Base-by-base conservation (phyloP, 495 filamentous ascomycete genomes). In the Penicillium nucicola region DNA sequence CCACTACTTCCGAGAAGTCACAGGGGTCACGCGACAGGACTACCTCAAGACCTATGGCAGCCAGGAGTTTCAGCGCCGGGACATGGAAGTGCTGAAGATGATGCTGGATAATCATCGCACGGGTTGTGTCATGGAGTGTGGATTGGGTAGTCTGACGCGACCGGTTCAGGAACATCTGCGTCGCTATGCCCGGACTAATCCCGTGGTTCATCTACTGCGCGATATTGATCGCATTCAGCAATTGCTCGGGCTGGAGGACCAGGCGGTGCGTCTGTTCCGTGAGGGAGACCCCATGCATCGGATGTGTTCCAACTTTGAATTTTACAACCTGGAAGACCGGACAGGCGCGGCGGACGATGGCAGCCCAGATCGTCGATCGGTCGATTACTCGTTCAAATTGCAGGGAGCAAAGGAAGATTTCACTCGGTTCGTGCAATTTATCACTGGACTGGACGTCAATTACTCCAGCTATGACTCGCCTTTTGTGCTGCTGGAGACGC, bases 361-460 rank as follows among this genome's bases (percentile, higher is more conserved):
- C 23, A 62, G 53, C n/a, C 64, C 61, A 12, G 80, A 64, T 66
- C 79, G 56, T 56, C 68, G 53, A 14, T 77, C 74, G 4, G 67
- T 72, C 3, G 78, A 78, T 5, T 78, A 81, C 14, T 86, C 85
- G 32, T 82, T 88, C 44, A 88, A 82, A 39, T 67, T 93, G 15
- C 86, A 90, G 49, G 72, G 82, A 37, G 86, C 80, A 17, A 88
- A 89, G 55, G 80, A 87, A 52, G 85, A 89, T 50, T 88, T 92
- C 56, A 82, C 84, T 0, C 77, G 75, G 10, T 86, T 91, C 50
- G 76, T 92, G 2, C 82, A 83, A 41, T 80, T 86, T 47, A 70
- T 88, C 34, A 82, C 81, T 4, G 81, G 83, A 1, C 69, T 76
- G 37, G 75, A 79, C 34, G 67, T 77, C 2, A 74, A 68, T 18